Evolutionary conservation across 2,329 filamentous ascomycete genomes (phyloP), one percentile per base, ranked within the genome.

Genomic region (Drechslerella coelobrocha): DNA sequence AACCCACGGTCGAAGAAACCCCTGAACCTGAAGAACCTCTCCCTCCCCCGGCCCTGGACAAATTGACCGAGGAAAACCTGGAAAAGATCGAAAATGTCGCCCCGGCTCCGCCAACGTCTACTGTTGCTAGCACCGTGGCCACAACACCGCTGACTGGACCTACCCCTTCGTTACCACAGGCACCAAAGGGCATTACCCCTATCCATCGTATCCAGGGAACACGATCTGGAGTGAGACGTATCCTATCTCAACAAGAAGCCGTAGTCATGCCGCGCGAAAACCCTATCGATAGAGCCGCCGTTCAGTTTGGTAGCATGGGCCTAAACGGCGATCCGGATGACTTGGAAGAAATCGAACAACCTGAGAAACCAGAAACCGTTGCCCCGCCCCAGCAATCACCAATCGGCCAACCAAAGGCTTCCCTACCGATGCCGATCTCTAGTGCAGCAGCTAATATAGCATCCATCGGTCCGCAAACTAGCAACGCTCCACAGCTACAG

Each of bases 251-350:
- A 78, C 92, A 96, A 79, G 94, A 99, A 81, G 91, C 94, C 68
- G 94, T 99, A 41, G 92, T 96, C 74, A 97, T 99, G 93, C 94
- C 94, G 48, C 92, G 91, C 69, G 96, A 97, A 82, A 74, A 75
- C 62, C 92, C 94, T 75, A 89, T 99, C 26, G 93, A 97, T 78
- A 88, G 92, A 76, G 87, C 93, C 74, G 90, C 92, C 53, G 92
- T 99, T 52, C 93, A 97, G 78, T 99, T 99, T 78, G 94, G 94
- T 73, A 95, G 92, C 79, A 91, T 99, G 83, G 95, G 89, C 77
- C 80, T 99, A 76, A 92, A 90, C 77, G 92, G 88, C 57, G 85
- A 85, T 71, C 77, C 80, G 68, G 89, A 92, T 52, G 89, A 92
- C 59, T 92, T 97, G 76, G 90, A 96, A 73, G 94, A 97, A 77